Conservation (phyloP, 148 eudicot genomes). For the Cornus kousa region DNA sequence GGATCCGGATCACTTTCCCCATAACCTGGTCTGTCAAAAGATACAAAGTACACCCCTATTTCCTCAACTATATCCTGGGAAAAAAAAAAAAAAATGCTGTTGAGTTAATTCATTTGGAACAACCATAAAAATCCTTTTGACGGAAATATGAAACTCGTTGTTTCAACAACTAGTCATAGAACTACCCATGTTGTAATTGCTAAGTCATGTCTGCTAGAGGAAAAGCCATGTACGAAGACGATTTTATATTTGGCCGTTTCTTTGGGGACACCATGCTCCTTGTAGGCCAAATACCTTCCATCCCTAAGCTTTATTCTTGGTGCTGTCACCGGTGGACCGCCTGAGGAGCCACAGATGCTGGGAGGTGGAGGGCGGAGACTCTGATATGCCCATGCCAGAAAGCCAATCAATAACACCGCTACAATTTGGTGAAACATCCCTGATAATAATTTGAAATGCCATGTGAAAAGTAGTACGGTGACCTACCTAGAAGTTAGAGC, state of each 20-base stretch:
- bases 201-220: conserved; percentile 29
- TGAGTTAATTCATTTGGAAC: no score
- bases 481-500: no score
- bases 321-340: conserved; percentile 29
- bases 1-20: conserved; percentile 86
- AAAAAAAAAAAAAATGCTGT: conserved; percentile 15
- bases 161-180: conserved; percentile 6
- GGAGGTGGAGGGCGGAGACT: conserved; percentile 27
- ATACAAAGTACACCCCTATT: conserved; percentile 46
- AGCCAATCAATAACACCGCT: conserved; percentile 9
- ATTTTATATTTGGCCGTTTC: conserved; percentile 47
- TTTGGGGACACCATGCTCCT: conserved; percentile 56
- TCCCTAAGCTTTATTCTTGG: conserved; percentile 44
- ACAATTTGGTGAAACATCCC: conserved; percentile 11
- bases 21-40: conserved; percentile 80
- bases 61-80: conserved; percentile 45
- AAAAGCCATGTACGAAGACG: conserved; percentile 51
- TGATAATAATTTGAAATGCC: conserved; percentile 1
- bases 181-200: conserved; percentile 16
- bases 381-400: conserved; percentile 23
- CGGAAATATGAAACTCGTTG: background rate
- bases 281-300: conserved; percentile 65
- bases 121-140: background rate
- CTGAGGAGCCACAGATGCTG: conserved; percentile 20
- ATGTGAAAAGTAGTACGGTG: background rate